Conservation (phyloP, 2,329 filamentous ascomycete genomes). For the Penicillium frequentans region DNA sequence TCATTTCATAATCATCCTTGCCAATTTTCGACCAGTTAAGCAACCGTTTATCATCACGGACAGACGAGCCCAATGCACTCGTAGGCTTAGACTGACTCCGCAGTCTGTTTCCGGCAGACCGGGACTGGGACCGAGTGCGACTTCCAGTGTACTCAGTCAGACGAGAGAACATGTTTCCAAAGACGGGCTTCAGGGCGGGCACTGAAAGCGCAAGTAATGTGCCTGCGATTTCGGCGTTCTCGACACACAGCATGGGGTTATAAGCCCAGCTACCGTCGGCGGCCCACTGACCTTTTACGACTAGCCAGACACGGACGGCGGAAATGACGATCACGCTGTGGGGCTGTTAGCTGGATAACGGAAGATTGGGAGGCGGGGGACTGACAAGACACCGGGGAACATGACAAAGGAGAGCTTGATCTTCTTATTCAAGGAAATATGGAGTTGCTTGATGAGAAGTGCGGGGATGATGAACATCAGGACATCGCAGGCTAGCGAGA, state of each 20-base stretch:
- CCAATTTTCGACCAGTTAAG: constrained; percentile 21
- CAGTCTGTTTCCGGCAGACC: constrained; percentile 11
- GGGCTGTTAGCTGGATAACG: no score
- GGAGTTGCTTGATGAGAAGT: constrained; percentile 49
- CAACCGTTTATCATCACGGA: constrained; percentile 23
- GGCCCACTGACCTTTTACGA: constrained; percentile 49
- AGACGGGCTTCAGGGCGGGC: constrained; percentile 52
- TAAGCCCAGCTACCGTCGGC: constrained; percentile 53
- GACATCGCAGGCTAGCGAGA: constrained; percentile 53
- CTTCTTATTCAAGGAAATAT: constrained; percentile 47
- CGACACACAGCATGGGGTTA: constrained; percentile 51
- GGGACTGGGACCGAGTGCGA: constrained; percentile 20
- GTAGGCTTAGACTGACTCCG: constrained; percentile 17
- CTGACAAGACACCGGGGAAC: constrained; percentile 52
- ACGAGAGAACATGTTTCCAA: constrained; percentile 30
- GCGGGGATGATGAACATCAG: constrained; percentile 53
- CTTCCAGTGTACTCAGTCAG: constrained; percentile 24
- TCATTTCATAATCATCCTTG: constrained; percentile 28
- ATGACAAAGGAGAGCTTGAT: constrained; percentile 51
- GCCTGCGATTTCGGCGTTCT: constrained; percentile 52
- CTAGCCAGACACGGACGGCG: constrained; percentile 48
- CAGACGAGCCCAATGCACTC: constrained; percentile 13
- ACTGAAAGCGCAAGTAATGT: constrained; percentile 54
- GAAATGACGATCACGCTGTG: constrained; percentile 53
- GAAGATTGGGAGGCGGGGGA: no score